Conservation (phyloP, 768 basidiomycete species). For the Tricholomella constricta region DNA sequence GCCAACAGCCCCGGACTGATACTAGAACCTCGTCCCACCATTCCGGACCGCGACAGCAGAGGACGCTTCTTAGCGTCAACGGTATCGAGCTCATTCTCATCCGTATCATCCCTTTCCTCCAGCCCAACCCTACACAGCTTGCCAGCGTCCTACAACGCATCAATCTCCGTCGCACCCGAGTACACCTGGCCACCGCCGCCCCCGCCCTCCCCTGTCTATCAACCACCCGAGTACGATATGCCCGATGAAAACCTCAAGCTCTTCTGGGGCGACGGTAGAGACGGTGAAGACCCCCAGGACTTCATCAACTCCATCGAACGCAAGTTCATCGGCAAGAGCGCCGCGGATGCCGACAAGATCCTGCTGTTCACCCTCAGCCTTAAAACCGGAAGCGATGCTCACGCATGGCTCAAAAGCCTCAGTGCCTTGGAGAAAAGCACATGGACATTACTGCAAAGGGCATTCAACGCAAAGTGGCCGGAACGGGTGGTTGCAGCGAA, state of each 20-base stretch:
- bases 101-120: background rate
- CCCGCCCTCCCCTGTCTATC: background rate
- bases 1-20: background rate
- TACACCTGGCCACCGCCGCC: background rate
- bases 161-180: background rate
- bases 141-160: background rate
- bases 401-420: conserved; percentile 17
- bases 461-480: conserved; percentile 22
- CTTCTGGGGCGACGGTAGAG: conserved; percentile 5
- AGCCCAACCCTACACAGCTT: background rate
- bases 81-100: background rate
- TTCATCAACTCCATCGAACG: conserved; percentile 19
- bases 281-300: conserved; percentile 20
- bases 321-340: background rate
- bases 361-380: conserved; percentile 6
- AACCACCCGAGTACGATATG: no score
- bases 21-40: background rate
- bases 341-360: conserved; percentile 11
- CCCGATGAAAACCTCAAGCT: background rate
- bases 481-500: background rate
- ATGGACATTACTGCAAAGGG: conserved; percentile 8
- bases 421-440: conserved; percentile 2
- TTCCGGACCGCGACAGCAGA: background rate
- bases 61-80: background rate
- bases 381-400: conserved; percentile 10